Conservation (phyloP, 2,329 filamentous ascomycete species). For the Teratosphaeria zuluensis region DNA sequence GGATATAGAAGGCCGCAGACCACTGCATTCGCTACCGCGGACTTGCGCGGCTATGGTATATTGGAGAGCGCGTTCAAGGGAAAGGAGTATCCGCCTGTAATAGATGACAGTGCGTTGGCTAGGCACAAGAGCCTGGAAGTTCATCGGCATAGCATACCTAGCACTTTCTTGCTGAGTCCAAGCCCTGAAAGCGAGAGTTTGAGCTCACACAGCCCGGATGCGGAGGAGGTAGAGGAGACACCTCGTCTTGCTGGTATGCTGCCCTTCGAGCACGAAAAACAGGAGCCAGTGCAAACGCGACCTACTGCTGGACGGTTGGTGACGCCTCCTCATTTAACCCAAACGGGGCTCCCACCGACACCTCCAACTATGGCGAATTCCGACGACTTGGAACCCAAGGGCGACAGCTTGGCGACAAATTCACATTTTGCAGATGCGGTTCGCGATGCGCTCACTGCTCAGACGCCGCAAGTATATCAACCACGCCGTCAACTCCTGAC, state of each 20-base stretch:
- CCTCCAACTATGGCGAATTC: slow-evolving; percentile 31
- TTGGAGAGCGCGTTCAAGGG: slow-evolving; percentile 7
- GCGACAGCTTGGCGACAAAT: slow-evolving; percentile 32
- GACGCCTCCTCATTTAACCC: slow-evolving; percentile 9
- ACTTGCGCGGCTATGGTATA: slow-evolving; percentile 2
- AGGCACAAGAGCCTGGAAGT: not conserved
- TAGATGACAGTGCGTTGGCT: slow-evolving; percentile 1
- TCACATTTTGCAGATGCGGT: slow-evolving; percentile 31
- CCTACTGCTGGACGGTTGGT: slow-evolving; percentile 1
- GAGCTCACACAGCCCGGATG: not conserved
- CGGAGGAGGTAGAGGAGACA: not conserved
- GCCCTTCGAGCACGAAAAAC: not conserved
- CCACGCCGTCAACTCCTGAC: slow-evolving; percentile 31
- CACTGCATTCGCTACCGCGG: slow-evolving; percentile 2
- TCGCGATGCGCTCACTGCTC: slow-evolving; percentile 28
- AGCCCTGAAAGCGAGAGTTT: slow-evolving; percentile 3
- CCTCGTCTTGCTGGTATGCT: not conserved
- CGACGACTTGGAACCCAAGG: slow-evolving; percentile 21
- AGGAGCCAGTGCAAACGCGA: not conserved
- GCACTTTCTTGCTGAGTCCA: slow-evolving; percentile 4
- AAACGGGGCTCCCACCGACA: slow-evolving; percentile 35
- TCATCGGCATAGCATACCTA: slow-evolving; percentile 1
- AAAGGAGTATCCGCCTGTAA: not conserved
- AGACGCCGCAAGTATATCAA: slow-evolving; percentile 31
- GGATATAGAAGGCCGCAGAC: slow-evolving; percentile 4